phyloP scores from a whole-genome alignment of 2,329 filamentous ascomycete species.

The Curvularia sp. region DNA sequence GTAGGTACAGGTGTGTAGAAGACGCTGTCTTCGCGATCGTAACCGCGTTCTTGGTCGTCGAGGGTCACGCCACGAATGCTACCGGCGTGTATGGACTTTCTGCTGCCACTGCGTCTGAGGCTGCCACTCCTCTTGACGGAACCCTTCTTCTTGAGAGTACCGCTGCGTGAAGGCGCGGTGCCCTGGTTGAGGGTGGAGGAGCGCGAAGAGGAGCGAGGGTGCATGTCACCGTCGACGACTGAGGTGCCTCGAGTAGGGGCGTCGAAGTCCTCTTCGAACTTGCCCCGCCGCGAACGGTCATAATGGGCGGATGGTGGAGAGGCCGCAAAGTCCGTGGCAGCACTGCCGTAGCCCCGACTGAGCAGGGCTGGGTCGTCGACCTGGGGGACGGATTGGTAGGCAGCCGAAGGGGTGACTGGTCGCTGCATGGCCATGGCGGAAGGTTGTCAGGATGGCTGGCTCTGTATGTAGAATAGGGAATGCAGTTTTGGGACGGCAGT shows the following conservation, averaged over 20 bases:
- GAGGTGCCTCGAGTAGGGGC: constrained; percentile 71
- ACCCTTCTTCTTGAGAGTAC: constrained; percentile 87
- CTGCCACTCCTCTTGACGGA: constrained; percentile 78
- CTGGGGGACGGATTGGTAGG: constrained; percentile 49
- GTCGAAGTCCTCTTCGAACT: constrained; percentile 76
- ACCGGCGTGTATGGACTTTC: constrained; percentile 80
- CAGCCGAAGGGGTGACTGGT: constrained; percentile 26
- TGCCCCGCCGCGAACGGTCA: constrained; percentile 50
- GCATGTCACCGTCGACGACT: constrained; percentile 61
- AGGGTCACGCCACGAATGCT: constrained; percentile 82
- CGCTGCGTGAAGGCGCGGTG: constrained; percentile 63
- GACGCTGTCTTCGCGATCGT: constrained; percentile 74
- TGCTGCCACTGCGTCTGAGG: constrained; percentile 79
- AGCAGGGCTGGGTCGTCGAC: constrained; percentile 48
- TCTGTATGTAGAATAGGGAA: constrained; percentile 3
- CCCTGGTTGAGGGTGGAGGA: constrained; percentile 52
- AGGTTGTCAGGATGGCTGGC: constrained; percentile 6
- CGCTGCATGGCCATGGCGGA: constrained; percentile 36
- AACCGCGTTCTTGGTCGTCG: constrained; percentile 72
- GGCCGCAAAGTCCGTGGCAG: constrained; percentile 50
- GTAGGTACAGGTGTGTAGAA: constrained; percentile 92
- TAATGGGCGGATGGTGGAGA: constrained; percentile 39
- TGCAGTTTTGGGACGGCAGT: constrained; percentile 7
- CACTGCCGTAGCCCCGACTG: constrained; percentile 44
- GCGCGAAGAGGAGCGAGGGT: constrained; percentile 69